phyloP scores from a whole-genome alignment of 257 asterid species.

The Solanum dulcamara region DNA sequence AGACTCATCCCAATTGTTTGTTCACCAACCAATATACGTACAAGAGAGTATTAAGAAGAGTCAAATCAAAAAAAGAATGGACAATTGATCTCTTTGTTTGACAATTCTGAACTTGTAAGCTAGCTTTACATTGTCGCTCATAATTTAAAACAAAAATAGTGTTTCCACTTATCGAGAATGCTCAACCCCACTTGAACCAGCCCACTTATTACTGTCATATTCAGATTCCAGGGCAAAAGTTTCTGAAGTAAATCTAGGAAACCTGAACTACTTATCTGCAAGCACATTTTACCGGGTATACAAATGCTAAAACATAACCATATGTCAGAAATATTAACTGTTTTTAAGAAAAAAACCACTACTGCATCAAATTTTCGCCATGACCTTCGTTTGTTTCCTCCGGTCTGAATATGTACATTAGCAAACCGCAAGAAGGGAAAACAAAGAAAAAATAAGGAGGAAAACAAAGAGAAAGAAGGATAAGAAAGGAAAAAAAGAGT shows the following conservation, averaged over 20 bases:
- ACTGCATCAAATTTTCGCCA: background rate
- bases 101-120: too few species aligned
- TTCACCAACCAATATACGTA: too few species aligned
- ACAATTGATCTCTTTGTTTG: too few species aligned
- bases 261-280: background rate
- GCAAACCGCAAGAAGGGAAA: background rate
- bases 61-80: too few species aligned
- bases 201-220: background rate
- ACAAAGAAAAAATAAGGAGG: background rate
- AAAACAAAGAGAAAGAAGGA: background rate
- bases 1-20: too few species aligned
- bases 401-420: conserved; percentile 3
- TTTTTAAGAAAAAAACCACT: background rate
- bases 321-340: background rate
- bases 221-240: background rate
- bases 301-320: background rate
- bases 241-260: background rate
- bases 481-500: background rate
- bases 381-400: background rate
- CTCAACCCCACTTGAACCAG: background rate
- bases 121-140: too few species aligned
- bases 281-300: background rate
- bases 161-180: too few species aligned
- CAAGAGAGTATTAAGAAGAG: too few species aligned
- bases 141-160: too few species aligned